Evolutionary conservation across 176 grass and related monocot genomes (phyloP), one percentile per base, ranked within the genome.

Genomic region (Ampelocalamus luodianensis): DNA sequence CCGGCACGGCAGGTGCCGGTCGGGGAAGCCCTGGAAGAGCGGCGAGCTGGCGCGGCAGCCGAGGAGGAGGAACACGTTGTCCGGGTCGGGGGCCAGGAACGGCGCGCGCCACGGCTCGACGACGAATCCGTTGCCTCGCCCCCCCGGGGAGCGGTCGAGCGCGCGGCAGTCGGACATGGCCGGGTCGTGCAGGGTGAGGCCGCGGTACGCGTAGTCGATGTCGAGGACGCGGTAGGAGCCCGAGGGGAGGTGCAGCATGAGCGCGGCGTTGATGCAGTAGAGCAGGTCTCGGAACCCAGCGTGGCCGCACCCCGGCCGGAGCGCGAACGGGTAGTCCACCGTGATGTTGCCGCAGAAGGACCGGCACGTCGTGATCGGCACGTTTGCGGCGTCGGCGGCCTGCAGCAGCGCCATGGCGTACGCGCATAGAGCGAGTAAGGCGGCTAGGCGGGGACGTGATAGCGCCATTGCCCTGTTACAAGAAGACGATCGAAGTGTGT

Each of bases 111-210:
- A 98, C 8, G 89, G 69, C 91, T 98, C 90, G 0, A 98, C 78
- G 68, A 85, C 86, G 73, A 98, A 98, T 10, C 93, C 96, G 68
- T 95, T 95, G 54, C 89, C 93, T 2, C 81, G 77, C 5, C 93
- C 91, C 2, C 43, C 74, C 3, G 93, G 81, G n/a, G 92, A 80
- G 17, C 87, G 93, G 67, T 87, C 79, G 6, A 98, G 88, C 85
- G 93, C 84, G 85, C 94, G 94, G 88, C 96, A 98, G 88, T 98
- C 91, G 68, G 96, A 98, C 93, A 98, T 98, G 85, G 82, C 87
- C 23, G 89, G 91, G 74, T 98, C 96, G 71, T 98, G 93, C 45
- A 98, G 89, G 54, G 93, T 90, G 59, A 98, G 71, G 71, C 89
- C 91, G 8, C 79, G 83, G 87, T 92, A 98, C 7, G 89, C 91